Base-by-base conservation (phyloP, 1,139 yeast species). In the Blastobotrys arbuscula region DNA sequence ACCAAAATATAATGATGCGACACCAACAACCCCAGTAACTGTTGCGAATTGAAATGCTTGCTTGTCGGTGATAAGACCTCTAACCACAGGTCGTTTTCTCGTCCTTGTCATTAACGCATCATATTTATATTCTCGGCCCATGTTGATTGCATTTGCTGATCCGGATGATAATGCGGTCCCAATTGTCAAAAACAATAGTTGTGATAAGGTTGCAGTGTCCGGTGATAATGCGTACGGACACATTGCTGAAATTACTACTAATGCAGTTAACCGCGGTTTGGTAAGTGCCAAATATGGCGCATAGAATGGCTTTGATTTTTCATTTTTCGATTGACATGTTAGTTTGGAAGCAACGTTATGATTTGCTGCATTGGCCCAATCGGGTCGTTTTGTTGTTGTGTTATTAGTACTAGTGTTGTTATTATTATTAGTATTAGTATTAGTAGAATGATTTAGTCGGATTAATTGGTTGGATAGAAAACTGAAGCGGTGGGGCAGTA, bases 211-310 rank as follows among this genome's bases (percentile, higher is more conserved):
- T 0, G 81, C 82, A 1, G 90, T 80, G 55, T 77, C 76, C 1
- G 98, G 98, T 0, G 96, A 87, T 31, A 92, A 72, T 0, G 97
- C 97, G 62, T 92, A 92, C 0, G 97, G 84, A 53, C 97, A 88
- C 60, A 92, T 88, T 1, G 96, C 86, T 50, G 96, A 85, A 21
- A 92, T 72, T 60, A 94, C 95, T 5, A 92, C 96, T 42, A 94
- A 70, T 7, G 90, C 79, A 0, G 97, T 87, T 47, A 92, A 74
- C 51, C 89, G 77, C 15, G 99, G 98, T 66, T 92, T 92, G 2
- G 96, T 80, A 20, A 92, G 74, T 55, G 88, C 88, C 18, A 88
- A 56, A 60, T 87, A 89, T 2, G 71, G 66, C 4, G 55, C 53
- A 39, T 50, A 54, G 15, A 51, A 46, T 2, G 57, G 48, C 24